Evolutionary conservation across 306 rosid species (phyloP).

Genomic region (Myrica gale): DNA sequence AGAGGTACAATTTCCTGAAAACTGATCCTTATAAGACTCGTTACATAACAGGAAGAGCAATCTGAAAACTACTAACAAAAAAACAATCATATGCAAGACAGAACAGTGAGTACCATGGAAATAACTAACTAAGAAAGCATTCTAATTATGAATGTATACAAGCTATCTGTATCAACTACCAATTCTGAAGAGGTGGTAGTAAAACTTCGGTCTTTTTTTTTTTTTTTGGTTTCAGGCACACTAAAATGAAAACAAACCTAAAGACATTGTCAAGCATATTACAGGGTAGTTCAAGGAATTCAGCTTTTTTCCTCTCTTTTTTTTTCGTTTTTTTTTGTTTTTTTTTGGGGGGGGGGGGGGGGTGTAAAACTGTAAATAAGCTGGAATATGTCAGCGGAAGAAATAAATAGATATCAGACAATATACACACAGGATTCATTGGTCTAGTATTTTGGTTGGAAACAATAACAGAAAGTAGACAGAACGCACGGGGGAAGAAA

Average conservation of each 20-base stretch:
- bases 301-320: not conserved
- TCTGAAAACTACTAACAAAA: slow-evolving; percentile 61
- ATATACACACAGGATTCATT: not conserved
- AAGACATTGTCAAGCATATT: slow-evolving; percentile 3
- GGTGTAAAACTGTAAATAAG: too few relatives aligned
- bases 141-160: not conserved
- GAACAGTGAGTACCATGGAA: not conserved
- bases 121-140: not conserved
- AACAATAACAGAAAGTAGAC: not conserved
- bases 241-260: not conserved
- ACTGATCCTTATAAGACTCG: slow-evolving; percentile 34
- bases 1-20: slow-evolving; percentile 97
- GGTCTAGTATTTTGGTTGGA: not conserved
- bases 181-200: not conserved
- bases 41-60: not conserved
- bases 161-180: not conserved
- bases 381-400: too few relatives aligned
- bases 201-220: not conserved
- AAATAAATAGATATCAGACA: too few relatives aligned
- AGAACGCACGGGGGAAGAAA: not conserved
- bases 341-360: not conserved
- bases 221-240: slow-evolving; percentile 5
- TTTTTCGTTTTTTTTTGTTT: too few relatives aligned
- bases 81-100: not conserved
- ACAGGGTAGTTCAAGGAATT: not conserved